phyloP scores from a whole-genome alignment of 345 rosid species.

The Euphorbia lathyris region DNA sequence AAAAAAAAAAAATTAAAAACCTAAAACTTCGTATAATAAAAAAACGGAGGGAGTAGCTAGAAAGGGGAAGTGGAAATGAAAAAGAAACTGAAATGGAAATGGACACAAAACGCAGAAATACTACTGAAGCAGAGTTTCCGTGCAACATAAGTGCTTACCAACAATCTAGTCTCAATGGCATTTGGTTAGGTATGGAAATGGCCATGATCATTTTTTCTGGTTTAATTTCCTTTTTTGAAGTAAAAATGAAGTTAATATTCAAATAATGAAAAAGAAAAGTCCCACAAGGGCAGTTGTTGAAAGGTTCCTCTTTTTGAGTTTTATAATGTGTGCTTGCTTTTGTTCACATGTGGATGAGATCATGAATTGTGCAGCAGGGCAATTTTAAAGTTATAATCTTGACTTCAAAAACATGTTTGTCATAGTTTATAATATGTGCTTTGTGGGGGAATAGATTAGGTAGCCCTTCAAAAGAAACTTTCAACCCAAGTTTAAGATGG shows the following conservation, averaged over 20 bases:
- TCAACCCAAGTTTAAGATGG: too few species aligned
- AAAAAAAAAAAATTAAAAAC: too few species aligned
- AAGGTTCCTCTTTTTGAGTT: slow-evolving; percentile 6
- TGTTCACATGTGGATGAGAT: slow-evolving; percentile 7
- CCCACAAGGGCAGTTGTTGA: not conserved
- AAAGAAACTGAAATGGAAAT: too few species aligned
- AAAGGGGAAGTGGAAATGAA: too few species aligned
- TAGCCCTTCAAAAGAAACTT: not conserved
- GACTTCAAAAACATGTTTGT: not conserved
- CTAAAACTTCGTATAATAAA: too few species aligned
- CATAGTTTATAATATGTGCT: not conserved
- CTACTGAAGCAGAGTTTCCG: too few species aligned
- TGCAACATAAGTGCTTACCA: not conserved
- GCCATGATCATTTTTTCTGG: not conserved
- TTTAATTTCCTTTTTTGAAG: not conserved
- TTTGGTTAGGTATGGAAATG: slow-evolving; percentile 7
- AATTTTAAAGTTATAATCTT: not conserved
- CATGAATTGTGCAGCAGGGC: not conserved
- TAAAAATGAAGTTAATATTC: not conserved
- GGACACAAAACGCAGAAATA: too few species aligned
- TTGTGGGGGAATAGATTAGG: not conserved
- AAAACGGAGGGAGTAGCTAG: too few species aligned
- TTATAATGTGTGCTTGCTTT: slow-evolving; percentile 4
- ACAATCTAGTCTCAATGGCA: not conserved
- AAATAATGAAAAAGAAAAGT: not conserved